Base-by-base conservation (phyloP, 805 yeast species). In the Starmerella vaccinii region DNA sequence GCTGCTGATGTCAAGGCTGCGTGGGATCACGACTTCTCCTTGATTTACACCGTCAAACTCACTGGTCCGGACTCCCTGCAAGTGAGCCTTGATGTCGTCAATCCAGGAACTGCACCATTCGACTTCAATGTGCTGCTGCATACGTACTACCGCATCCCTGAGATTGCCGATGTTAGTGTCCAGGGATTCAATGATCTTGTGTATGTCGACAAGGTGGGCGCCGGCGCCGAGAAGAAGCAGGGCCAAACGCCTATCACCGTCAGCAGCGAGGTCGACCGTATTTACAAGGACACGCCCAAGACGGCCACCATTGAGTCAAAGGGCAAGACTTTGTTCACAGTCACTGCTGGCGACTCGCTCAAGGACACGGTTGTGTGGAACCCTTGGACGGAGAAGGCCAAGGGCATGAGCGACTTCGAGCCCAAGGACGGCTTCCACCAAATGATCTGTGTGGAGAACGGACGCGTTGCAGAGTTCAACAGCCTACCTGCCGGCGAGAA, bases 401-500 rank as follows among this genome's bases (percentile, higher is more conserved):
- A 69, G 22, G 81, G 82, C 1, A 85, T 92, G 90, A 81, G 72
- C 38, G 98, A 92, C 68, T 92, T 90, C 62, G 76, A 74, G 59
- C 98, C 97, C 46, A 86, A 84, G 64, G 66, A 68, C 49, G 97
- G 96, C 5, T 92, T 73, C 71, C 74, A 79, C 58, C 72, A 81
- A 42, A 90, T 92, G 97, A 78, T 92, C 51, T 92, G 98, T 69
- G 76, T 92, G 51, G 98, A 92, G 68, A 94, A 96, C 2, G 98
- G 98, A 39, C 74, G 81, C 58, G 97, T 92, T 35, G 74, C 77
- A 51, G 79, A 81, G 43, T 82, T 84, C 63, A 71, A 76, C 22
- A 68, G 66, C 22, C 72, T 92, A 58, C 65, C 70, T 46, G 81
- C 90, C n/a, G 90, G 92, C 48, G 75, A 74, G 54, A 72, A 72